Base-by-base conservation (phyloP, 805 yeast species). In the Teunomyces aglyptinius region DNA sequence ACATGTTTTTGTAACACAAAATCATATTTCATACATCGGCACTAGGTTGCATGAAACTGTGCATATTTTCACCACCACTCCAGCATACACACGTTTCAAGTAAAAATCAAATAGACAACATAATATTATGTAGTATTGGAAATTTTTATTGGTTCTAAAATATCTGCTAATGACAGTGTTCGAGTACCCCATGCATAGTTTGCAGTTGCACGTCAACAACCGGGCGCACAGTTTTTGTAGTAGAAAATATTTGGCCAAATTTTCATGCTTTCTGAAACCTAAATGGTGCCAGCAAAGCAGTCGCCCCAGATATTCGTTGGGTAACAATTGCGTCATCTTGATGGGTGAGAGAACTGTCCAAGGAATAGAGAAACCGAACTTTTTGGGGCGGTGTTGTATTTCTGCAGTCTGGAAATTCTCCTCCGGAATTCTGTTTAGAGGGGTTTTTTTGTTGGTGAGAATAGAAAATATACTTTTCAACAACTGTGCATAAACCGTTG, bases 11-110 rank as follows among this genome's bases (percentile, higher is more conserved):
- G 39, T n/a, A 22, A n/a, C 28, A 22, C 39, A 22, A 36, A 36
- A 36, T 22, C 16, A 20, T 8, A 36, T 36, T 35, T 36, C 39
- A 36, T n/a, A 22, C 39, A n/a, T 36, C 39, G 28, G 28, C 39
- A 36, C 39, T 19, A 22, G 22, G 39, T 36, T 36, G 39, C 39
- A 36, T 36, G 39, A 22, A 19, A 22, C 28, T 11, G 13, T 19
- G 39, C 39, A 22, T 36, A 36, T 36, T 36, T 36, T 19, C 27
- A 15, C 28, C 22, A 22, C 24, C 28, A 33, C 20, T 26, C 19
- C 7, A 34, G 38, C 38, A 34, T 34, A 19, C 13, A 11, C 38
- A 34, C 38, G 38, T 34, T 34, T 34, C 38, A 16, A 34, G 38
- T 34, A 34, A 19, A 34, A 34, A 34, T 18, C 38, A 34, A 34